Percentiles rank a stretch among this genome's conserved stretches.
Conservation (phyloP, 1,284 basidiomycete genomes). For the Gymnopus androsaceus region DNA sequence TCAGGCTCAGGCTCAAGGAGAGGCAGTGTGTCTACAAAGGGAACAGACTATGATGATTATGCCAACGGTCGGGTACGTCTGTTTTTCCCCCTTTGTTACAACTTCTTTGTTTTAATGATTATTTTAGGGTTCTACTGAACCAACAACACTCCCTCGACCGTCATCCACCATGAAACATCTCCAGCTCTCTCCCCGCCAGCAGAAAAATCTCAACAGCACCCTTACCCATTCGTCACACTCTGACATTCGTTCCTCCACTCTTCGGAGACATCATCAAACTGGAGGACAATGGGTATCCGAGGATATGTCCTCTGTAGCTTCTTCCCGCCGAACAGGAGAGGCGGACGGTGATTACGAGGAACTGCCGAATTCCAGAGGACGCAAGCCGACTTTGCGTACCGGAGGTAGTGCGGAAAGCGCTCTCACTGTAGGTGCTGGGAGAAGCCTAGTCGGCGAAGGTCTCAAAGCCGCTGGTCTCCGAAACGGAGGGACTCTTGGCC, state of each 20-base stretch:
- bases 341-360: slow-evolving; percentile 25
- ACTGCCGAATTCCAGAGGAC: slow-evolving; percentile 27
- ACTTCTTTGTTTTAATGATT: background rate
- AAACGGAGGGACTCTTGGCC: slow-evolving; percentile 13
- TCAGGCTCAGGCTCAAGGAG: slow-evolving; percentile 6
- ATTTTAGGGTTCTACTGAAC: background rate
- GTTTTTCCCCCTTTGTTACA: background rate
- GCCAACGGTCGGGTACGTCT: slow-evolving; percentile 6
- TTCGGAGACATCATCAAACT: slow-evolving; percentile 41
- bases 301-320: slow-evolving; percentile 35
- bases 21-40: slow-evolving; percentile 5
- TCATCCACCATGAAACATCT: slow-evolving; percentile 9
- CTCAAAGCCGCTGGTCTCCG: slow-evolving; percentile 69
- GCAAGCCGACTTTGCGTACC: slow-evolving; percentile 49
- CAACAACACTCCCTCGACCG: slow-evolving; percentile 3
- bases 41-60: background rate
- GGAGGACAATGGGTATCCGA: slow-evolving; percentile 47
- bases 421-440: slow-evolving; percentile 41
- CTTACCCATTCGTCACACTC: slow-evolving; percentile 1
- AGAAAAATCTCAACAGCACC: slow-evolving; percentile 11
- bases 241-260: slow-evolving; percentile 26
- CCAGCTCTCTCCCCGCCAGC: slow-evolving; percentile 31
- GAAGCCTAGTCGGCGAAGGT: slow-evolving; percentile 68
- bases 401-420: slow-evolving; percentile 69
- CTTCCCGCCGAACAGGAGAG: slow-evolving; percentile 25